Evolutionary conservation across 2,329 filamentous ascomycete species (phyloP).

Genomic region (Ophiostoma sp.): DNA sequence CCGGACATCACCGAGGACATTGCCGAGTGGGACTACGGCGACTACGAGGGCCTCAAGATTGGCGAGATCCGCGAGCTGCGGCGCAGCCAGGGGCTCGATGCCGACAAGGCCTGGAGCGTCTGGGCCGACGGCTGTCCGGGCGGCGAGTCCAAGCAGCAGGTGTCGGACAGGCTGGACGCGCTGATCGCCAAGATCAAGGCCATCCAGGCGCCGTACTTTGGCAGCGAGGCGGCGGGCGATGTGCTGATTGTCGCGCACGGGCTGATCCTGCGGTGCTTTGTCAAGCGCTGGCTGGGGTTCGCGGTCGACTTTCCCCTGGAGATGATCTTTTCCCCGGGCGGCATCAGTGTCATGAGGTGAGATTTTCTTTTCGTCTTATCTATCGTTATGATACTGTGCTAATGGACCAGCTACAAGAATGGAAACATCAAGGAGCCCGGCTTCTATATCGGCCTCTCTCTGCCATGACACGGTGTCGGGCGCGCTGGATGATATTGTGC

Average conservation of each 20-base stretch:
- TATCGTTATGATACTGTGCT: not conserved
- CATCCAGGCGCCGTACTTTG: constrained; percentile 39
- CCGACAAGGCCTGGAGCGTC: constrained; percentile 49
- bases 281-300: constrained; percentile 43
- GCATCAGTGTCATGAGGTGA: constrained; percentile 40
- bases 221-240: constrained; percentile 37
- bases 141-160: constrained; percentile 41
- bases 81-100: constrained; percentile 44
- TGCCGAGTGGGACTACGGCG: constrained; percentile 59
- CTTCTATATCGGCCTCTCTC: constrained; percentile 35
- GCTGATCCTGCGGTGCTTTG: constrained; percentile 43
- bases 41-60: constrained; percentile 54
- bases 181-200: constrained; percentile 39
- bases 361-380: constrained; percentile 24
- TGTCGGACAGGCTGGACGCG: constrained; percentile 39
- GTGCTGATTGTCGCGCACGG: constrained; percentile 40
- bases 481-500: not conserved
- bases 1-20: constrained; percentile 44
- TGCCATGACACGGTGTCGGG: not conserved
- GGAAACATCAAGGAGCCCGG: constrained; percentile 39
- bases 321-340: constrained; percentile 43
- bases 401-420: constrained; percentile 30
- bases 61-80: constrained; percentile 46
- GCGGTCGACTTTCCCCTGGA: constrained; percentile 38
- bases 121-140: constrained; percentile 55